Evolutionary conservation across 1,284 basidiomycete genomes (phyloP), one percentile per base, ranked within the genome.

Genomic region (Kwoniella shivajii): DNA sequence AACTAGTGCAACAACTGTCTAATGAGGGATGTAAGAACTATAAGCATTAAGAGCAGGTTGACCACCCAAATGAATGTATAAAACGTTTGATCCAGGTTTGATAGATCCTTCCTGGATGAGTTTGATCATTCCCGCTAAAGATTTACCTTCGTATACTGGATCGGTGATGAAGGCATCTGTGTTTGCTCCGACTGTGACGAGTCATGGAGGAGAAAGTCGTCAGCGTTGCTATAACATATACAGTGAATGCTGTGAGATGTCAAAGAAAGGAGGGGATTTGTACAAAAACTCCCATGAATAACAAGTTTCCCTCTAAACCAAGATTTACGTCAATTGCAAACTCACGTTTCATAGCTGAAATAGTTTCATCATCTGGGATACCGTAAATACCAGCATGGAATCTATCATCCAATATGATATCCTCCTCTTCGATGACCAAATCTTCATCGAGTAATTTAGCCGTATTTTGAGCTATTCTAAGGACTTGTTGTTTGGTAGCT

Each of bases 61-160:
- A 6, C 71, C 69, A 20, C 71, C 71, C 3, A 73, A 53, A 42
- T 73, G 71, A 30, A 73, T 50, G 47, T 71, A 73, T 16, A 71
- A 60, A 1, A 73, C 69, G 34, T 71, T 71, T 10, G 61, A 62
- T 0, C 65, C 64, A 1, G 52, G 36, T 22, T 59, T 57, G 55
- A 73, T 70, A 13, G 52, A 46, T 11, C 64, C 60, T 48, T 68
- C 64, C 46, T 65, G 51, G 42, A 73, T 58, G 22, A 73, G 65
- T 51, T 64, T 54, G 61, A 73, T 71, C 55, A 73, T 48, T 4
- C 71, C 71, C 1, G 67, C 69, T 57, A 73, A 63, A 6, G 63
- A 65, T 54, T 72, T 72, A 52, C 70, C 60, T 50, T 72, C 70
- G 58, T 71, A 71, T 14, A 73, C 71, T 16, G 66, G 69, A 54